phyloP scores from a whole-genome alignment of 2,329 filamentous ascomycete genomes.

The Hawksworthiomyces lignivorus region DNA sequence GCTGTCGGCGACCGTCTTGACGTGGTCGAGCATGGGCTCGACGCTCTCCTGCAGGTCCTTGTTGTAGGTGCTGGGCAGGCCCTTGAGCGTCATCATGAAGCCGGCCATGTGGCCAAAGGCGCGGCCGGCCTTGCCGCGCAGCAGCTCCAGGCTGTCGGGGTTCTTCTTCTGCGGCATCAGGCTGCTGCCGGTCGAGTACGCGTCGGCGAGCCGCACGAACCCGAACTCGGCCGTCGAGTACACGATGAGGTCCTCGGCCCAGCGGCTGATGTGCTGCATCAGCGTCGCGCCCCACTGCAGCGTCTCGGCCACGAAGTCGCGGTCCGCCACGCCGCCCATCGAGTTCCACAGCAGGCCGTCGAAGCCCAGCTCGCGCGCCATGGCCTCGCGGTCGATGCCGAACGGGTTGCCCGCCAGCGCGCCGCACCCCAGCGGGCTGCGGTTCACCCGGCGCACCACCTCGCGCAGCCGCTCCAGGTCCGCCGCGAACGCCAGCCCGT shows the following conservation, averaged over 20 bases:
- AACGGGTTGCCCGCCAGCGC: slow-evolving; percentile 79
- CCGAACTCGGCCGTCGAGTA: slow-evolving; percentile 70
- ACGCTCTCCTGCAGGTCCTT: slow-evolving; percentile 87
- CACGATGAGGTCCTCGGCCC: slow-evolving; percentile 81
- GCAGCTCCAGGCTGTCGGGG: slow-evolving; percentile 59
- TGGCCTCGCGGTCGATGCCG: slow-evolving; percentile 68
- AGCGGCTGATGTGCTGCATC: slow-evolving; percentile 72
- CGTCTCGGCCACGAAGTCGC: slow-evolving; percentile 76
- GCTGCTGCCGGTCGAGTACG: slow-evolving; percentile 69
- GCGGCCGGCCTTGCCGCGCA: slow-evolving; percentile 69
- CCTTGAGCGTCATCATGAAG: slow-evolving; percentile 64
- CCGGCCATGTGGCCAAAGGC: slow-evolving; percentile 77
- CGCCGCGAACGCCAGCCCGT: slow-evolving; percentile 61
- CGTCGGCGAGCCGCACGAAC: slow-evolving; percentile 68
- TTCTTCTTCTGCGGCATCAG: slow-evolving; percentile 85
- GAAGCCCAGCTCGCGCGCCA: slow-evolving; percentile 76
- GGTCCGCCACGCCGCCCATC: slow-evolving; percentile 66
- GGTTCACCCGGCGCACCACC: slow-evolving; percentile 66
- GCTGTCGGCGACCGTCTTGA: slow-evolving; percentile 75
- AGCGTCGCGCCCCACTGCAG: slow-evolving; percentile 73
- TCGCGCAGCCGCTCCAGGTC: slow-evolving; percentile 74
- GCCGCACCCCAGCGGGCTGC: slow-evolving; percentile 62
- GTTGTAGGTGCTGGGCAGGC: slow-evolving; percentile 77
- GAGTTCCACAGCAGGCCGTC: slow-evolving; percentile 68
- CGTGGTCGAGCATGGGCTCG: slow-evolving; percentile 76